These are phyloP conservation scores for Dothideomycetes sp. DNA, from an alignment of 2,329 filamentous ascomycete species.

Conservation along the genomic window DNA sequence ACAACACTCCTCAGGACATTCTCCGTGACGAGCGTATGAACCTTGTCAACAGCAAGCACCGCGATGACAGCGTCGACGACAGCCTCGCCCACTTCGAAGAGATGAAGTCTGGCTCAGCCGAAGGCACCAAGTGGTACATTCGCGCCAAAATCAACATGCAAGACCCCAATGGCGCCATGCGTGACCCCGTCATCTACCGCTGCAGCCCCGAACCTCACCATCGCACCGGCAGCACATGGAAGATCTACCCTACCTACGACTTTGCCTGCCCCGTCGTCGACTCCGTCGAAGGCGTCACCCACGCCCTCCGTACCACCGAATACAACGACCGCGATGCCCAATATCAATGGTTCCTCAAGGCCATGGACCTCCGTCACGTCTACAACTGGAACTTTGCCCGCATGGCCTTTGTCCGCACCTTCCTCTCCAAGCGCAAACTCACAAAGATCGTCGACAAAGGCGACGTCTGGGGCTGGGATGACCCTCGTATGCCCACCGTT, in stretches of 20 bases:
- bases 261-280: slow-evolving; percentile 74
- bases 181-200: slow-evolving; percentile 94
- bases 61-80: slow-evolving; percentile 69
- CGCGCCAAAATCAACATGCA: slow-evolving; percentile 84
- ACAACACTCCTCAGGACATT: slow-evolving; percentile 79
- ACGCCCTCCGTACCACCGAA: slow-evolving; percentile 70
- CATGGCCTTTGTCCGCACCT: slow-evolving; percentile 71
- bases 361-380: slow-evolving; percentile 62
- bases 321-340: slow-evolving; percentile 76
- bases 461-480: slow-evolving; percentile 70
- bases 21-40: slow-evolving; percentile 79
- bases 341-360: slow-evolving; percentile 73
- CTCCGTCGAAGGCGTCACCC: slow-evolving; percentile 67
- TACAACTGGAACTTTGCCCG: slow-evolving; percentile 75
- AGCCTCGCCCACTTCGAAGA: slow-evolving; percentile 75
- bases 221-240: slow-evolving; percentile 66
- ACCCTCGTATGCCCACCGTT: slow-evolving; percentile 72
- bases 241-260: slow-evolving; percentile 77
- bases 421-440: slow-evolving; percentile 73
- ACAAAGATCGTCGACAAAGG: slow-evolving; percentile 69
- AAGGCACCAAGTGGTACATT: slow-evolving; percentile 77
- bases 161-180: slow-evolving; percentile 85
- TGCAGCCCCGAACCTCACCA: slow-evolving; percentile 67
- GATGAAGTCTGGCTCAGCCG: slow-evolving; percentile 74
- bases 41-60: slow-evolving; percentile 68